Conservation (phyloP, 2,329 filamentous ascomycete genomes). For the Penicillium sp. region DNA sequence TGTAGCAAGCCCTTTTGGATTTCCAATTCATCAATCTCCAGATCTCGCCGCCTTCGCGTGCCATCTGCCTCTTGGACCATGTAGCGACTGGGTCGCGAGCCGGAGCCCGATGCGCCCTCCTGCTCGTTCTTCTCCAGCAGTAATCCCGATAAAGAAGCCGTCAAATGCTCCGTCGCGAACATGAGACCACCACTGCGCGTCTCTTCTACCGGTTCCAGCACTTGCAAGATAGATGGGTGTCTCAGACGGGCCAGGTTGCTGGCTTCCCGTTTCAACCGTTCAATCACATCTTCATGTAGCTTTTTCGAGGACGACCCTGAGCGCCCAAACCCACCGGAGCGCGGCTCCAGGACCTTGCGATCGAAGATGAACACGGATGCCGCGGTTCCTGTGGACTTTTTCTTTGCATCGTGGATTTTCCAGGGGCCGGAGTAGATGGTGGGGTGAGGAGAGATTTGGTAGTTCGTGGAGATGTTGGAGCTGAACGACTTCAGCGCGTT, state of each 20-base stretch:
- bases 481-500: conserved; percentile 91
- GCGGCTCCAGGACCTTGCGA: conserved; percentile 76
- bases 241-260: conserved; percentile 83
- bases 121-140: conserved; percentile 88
- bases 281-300: conserved; percentile 84
- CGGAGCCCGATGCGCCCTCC: conserved; percentile 68
- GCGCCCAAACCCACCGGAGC: conserved; percentile 62
- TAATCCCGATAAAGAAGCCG: conserved; percentile 79
- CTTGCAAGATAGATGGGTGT: conserved; percentile 88
- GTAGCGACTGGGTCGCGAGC: conserved; percentile 74
- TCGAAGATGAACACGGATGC: conserved; percentile 96
- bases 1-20: conserved; percentile 96
- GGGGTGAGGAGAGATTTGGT: conserved; percentile 74
- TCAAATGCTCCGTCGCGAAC: conserved; percentile 92
- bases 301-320: conserved; percentile 73
- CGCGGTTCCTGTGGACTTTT: conserved; percentile 86
- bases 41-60: conserved; percentile 70
- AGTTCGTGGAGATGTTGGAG: conserved; percentile 91
- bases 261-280: conserved; percentile 88
- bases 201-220: conserved; percentile 94
- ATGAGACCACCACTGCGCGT: conserved; percentile 87
- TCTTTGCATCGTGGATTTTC: conserved; percentile 97
- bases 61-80: conserved; percentile 79
- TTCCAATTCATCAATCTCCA: conserved; percentile 95
- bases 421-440: conserved; percentile 86